Conservation (phyloP, 257 asterid species). For the Nemophila menziesii region DNA sequence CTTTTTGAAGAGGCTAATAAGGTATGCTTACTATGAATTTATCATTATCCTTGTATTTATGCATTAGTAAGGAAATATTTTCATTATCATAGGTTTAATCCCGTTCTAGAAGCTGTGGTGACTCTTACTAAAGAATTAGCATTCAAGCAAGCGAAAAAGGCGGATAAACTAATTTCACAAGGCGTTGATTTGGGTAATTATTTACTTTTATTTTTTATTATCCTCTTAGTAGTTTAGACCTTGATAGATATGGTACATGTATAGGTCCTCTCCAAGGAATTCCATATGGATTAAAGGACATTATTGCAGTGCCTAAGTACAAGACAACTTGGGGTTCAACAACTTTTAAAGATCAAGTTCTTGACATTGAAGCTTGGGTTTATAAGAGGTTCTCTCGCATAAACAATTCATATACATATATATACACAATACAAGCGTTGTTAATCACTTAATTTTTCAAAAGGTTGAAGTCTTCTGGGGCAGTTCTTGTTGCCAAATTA, state of each 20-base stretch:
- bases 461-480: constrained; percentile 83
- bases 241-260: too few species aligned
- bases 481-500: constrained; percentile 78
- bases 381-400: constrained; percentile 65
- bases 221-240: too few species aligned
- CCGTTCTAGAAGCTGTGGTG: constrained; percentile 69
- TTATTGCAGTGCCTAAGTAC: constrained; percentile 80
- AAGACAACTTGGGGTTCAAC: constrained; percentile 91
- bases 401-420: too few species aligned
- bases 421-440: background rate
- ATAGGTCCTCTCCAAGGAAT: constrained; percentile 93
- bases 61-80: too few species aligned
- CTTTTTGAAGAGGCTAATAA: constrained; percentile 55
- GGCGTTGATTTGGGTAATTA: constrained; percentile 56
- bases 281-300: constrained; percentile 92
- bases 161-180: constrained; percentile 57
- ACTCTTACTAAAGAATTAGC: constrained; percentile 90
- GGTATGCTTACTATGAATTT: constrained; percentile 29
- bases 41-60: background rate
- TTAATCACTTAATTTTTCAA: background rate
- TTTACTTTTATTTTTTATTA: background rate
- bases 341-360: constrained; percentile 60
- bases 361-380: constrained; percentile 89
- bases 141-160: constrained; percentile 60
- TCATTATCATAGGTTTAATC: constrained; percentile 44